Evolutionary conservation across 441 rosid species (phyloP), one percentile per base, ranked within the genome.

Genomic region (Croton setiger): DNA sequence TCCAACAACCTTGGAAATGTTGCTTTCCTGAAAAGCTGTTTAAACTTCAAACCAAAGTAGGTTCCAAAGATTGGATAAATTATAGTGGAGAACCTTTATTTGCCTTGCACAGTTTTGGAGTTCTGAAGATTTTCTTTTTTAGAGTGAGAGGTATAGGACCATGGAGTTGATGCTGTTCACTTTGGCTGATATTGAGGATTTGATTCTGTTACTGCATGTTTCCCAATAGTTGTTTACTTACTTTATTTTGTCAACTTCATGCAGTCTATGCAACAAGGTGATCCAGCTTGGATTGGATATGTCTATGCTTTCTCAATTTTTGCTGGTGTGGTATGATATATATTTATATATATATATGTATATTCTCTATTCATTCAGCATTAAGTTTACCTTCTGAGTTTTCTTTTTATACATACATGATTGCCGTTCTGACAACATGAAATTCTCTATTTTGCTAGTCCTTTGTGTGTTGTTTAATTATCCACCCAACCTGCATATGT

Each of bases 251-350:
- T 71, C 67, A 69, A 67, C 61, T 71, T 35, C 72, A 47, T 85
- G 85, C 98, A 96, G 99, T 91, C 99, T 65, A 93, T 96, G 99
- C 99, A 96, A 90, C 82, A 70, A 75, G 93, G 89, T 49, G 96
- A 88, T 79, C 96, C 98, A 64, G 96, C 98, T 63, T 93, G 91
- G 97, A 86, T 86, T 60, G 99, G 99, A 60, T 96, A 93, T 75
- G 71, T 93, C 82, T 96, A 88, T 68, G 98, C 99, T 72, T 83
- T 93, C 80, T 80, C 83, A 72, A 96, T 96, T 69, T 87, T 93
- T 74, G 85, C 72, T 73, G 99, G 99, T 74, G 99, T 93, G 97
- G 99, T 96, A 96, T 53, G 96, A 73, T 71, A 15, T 31, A 37
- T 55, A 48, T 73, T n/a, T n/a, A 73, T 71, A 15, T 31, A 37